A percentile compares a stretch with the other conserved stretches of the same genome.
phyloP scores from a whole-genome alignment of 768 basidiomycete species.

The Leccinum uliginosum region DNA sequence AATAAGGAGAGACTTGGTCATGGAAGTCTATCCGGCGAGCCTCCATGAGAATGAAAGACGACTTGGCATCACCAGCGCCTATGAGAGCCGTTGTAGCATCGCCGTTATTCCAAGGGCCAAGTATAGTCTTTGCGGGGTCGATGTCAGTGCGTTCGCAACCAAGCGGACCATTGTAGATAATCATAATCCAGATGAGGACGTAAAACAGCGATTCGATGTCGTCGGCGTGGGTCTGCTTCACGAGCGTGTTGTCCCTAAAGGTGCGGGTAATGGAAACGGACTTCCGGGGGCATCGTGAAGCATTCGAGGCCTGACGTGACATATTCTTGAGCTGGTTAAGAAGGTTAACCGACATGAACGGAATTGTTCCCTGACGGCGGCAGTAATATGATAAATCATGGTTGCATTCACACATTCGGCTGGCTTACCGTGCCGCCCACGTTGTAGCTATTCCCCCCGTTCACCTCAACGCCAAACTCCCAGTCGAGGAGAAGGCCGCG shows the following conservation, averaged over 20 bases:
- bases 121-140: not conserved
- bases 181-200: not conserved
- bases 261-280: not conserved
- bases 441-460: not conserved
- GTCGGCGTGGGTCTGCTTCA: not conserved
- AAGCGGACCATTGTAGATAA: not conserved
- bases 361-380: not conserved
- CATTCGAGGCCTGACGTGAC: not conserved
- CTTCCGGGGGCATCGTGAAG: not conserved
- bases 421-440: not conserved
- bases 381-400: not conserved
- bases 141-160: not conserved
- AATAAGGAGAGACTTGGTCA: not conserved
- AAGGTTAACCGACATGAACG: not conserved
- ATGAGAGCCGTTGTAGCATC: not conserved
- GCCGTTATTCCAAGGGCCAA: not conserved
- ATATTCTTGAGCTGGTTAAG: not conserved
- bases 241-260: not conserved
- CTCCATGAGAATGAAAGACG: not conserved
- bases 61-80: not conserved
- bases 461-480: not conserved
- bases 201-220: not conserved
- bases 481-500: not conserved
- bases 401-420: not conserved
- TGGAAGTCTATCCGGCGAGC: not conserved